Evolutionary conservation across 2,329 filamentous ascomycete genomes (phyloP), one percentile per base, ranked within the genome.

Genomic region (Calonectria multiphialidica): DNA sequence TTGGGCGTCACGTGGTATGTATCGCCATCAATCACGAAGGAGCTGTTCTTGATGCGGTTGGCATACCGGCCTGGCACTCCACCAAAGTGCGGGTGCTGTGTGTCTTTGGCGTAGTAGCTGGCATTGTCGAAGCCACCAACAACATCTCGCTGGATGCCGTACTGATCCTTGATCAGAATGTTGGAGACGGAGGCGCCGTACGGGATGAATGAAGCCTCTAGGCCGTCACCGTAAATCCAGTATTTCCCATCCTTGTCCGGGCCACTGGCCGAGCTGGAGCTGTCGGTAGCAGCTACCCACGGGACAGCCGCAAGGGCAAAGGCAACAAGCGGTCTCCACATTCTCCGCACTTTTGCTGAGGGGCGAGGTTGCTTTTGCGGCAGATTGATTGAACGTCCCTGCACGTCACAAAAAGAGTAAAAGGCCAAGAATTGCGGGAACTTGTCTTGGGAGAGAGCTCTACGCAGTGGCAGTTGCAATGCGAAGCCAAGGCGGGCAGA

Each of bases 21-120:
- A 66, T 84, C 83, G 65, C 91, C 92, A 76, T 94, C 93, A 70
- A 95, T 90, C 71, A 85, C 87, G 79, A 95, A 95, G 7, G 89
- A 92, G 82, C 90, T 92, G 86, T 95, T 95, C 87, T 91, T 91
- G 86, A 95, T 95, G 75, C 94, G 92, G 83, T 96, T 96, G 71
- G 94, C 94, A 81, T 96, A 96, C 68, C 94, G 91, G 57, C 93
- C 93, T 0, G 93, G 93, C 0, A 96, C 91, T 77, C 91, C 87
- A 71, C 93, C 94, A 75, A 93, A 92, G 86, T 95, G 93, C 63
- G 90, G 91, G 82, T 95, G 93, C 72, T 89, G 86, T 71, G 83
- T 83, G 82, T 94, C 92, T 61, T 90, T 81, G 71, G 82, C 84
- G 84, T 95, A 96, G 84, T 93, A 91, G 65, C 86, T 90, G 55